Base-by-base conservation (phyloP, 1,139 yeast species). In the Eremothecium gossypii region DNA sequence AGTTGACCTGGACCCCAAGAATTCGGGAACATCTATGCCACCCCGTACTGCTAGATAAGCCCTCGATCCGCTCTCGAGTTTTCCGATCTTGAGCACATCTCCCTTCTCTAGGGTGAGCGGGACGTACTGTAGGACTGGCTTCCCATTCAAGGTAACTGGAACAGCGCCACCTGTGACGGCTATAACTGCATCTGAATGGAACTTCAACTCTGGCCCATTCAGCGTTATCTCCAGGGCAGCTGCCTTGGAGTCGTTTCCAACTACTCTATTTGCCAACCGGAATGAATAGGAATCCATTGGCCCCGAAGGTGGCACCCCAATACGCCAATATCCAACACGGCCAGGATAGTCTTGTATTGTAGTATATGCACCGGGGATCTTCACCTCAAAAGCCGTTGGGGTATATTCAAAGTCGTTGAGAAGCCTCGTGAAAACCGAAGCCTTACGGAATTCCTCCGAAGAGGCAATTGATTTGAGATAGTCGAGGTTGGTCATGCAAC, bases 281-380 rank as follows among this genome's bases (percentile, higher is more conserved):
- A 87, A 89, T 2, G 96, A 79, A 55, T 80, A 87, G 47, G 81
- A 77, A 65, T 91, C 97, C 97, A 91, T 91, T 49, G 97, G 96
- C 38, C 98, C 98, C 31, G 96, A 85, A 8, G 97, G 97, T 27
- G 98, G 98, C 43, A 91, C 96, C 61, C 98, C 98, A 53, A 83
- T 71, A 58, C 81, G 74, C 97, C 97, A 91, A 61, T 82, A 76
- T 10, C 89, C 83, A 46, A 71, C 71, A 69, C 97, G 80, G 45
- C 97, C 97, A 10, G 97, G 97, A 61, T 78, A 89, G 64, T 89
- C 97, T 68, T 91, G 97, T 40, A 89, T 91, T 2, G 96, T 83
- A 32, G 97, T 87, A 64, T 85, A 84, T 34, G 96, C 91, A 58
- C 97, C 97, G 1, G 97, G 96, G 38, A 76, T 67, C 35, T 82